Evolutionary conservation across 179 eudicot genomes (phyloP).

Genomic region (Spergularia azorica): DNA sequence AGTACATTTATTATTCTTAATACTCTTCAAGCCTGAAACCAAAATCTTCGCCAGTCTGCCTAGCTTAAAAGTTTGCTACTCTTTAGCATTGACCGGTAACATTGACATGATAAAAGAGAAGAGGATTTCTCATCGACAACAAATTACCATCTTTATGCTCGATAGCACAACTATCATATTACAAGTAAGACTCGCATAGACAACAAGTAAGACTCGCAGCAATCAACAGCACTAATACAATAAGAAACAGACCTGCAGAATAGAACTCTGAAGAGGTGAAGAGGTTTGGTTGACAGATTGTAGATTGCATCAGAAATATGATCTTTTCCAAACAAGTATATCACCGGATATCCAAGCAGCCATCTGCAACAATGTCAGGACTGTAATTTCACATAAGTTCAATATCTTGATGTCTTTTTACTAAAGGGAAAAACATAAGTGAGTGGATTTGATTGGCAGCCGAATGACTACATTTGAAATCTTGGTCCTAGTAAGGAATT

Average conservation of each 20-base stretch:
- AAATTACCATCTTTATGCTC: background rate
- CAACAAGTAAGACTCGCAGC: background rate
- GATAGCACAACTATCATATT: background rate
- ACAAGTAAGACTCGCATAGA: background rate
- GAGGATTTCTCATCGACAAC: background rate
- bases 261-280: conserved; percentile 65
- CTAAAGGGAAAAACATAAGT: no score
- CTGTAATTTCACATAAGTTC: conserved; percentile 11
- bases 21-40: background rate
- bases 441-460: no score
- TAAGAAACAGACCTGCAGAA: conserved; percentile 55
- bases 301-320: conserved; percentile 68
- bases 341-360: conserved; percentile 97
- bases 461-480: no score
- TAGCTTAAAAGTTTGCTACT: background rate
- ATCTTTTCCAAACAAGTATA: conserved; percentile 77
- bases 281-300: conserved; percentile 87
- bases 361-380: conserved; percentile 54
- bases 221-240: conserved; percentile 6
- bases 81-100: background rate
- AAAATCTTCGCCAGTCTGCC: background rate
- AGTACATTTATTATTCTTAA: background rate
- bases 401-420: background rate
- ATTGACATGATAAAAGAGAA: no score
- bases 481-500: no score